Base-by-base conservation (phyloP, 1,284 basidiomycete genomes). In the Moesziomyces sp. region DNA sequence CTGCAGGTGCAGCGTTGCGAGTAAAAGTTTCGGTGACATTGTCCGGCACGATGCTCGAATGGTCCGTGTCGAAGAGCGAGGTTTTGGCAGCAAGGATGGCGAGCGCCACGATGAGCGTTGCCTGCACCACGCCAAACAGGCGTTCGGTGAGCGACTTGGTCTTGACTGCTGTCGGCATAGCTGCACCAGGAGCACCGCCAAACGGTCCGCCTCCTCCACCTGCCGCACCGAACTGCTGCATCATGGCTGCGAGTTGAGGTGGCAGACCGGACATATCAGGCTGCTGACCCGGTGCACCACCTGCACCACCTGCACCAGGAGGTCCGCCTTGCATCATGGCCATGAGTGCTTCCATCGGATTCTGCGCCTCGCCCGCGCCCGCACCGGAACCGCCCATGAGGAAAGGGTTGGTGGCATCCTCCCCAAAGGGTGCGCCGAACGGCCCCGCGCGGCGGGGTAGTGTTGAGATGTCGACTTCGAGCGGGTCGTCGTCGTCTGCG, bases 391-490 rank as follows among this genome's bases (percentile, higher is more conserved):
- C 56, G 10, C 64, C 61, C 71, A 60, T 69, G 14, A 62, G 54
- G 52, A 74, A 69, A 5, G 65, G 61, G 26, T 74, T 69, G 5
- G 52, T 52, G 5, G 58, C 52, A 16, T 61, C 65, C 16, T 68
- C 65, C 3, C 65, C 61, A 3, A 40, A 16, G 10, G 58, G 58
- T 24, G 52, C 50, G 5, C 55, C 51, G 3, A 40, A 16, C 14
- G 58, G 58, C 23, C 48, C 50, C 3, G 52, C 51, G 1, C 19
- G 52, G 11, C 42, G 48, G 8, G 70, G 59, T 4, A 76, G 50
- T 0, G 68, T 48, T 1, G 73, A 69, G 28, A 77, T 47, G 52
- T 77, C 76, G 5, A 80, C 69, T 35, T 80, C 78, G 24, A 76
- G 46, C 23, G 78, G 78, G 44, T 80, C 78, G n/a, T 71, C 70